Base-by-base conservation (phyloP, 495 filamentous ascomycete genomes). In the Immersiella caudata region DNA sequence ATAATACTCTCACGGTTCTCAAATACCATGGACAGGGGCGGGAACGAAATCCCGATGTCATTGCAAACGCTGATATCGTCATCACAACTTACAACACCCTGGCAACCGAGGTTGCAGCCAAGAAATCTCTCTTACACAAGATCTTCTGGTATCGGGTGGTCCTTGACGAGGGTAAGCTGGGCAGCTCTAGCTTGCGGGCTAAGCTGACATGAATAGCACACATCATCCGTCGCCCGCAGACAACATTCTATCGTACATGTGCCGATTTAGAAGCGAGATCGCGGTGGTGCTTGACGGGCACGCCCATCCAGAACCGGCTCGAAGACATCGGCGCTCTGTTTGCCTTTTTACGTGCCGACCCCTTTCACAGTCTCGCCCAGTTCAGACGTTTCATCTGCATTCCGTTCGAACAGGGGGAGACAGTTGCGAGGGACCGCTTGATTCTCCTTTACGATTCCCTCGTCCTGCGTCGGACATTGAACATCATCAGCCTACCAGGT, bases 231-330 rank as follows among this genome's bases (percentile, higher is more conserved):
- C 61, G 64, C 1, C 56, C 51, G 11, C 49, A 60, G 3, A 64
- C 65, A 1, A 56, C 14, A 7, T 67, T 76, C 56, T 72, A 58
- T 73, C 62, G 21, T 8, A 71, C 56, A 0, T 73, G 73, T n/a
- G 68, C 64, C 14, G 68, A 69, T 0, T 72, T 84, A 16, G 59
- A 72, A 20, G 69, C 81, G 0, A 66, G 70, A 9, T 64, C 66
- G 7, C 75, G 81, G 7, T 85, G 83, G 82, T 84, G 82, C 62
- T 62, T 84, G 12, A 83, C 79, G 0, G 83, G 81, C 4, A 85
- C 83, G 5, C 82, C 82, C 1, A 81, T 81, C 65, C 83, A 86
- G 55, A 86, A 87, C 64, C 74, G 69, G 1, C 70, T 87, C 2
- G 79, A 85, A 0, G 85, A 86, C 65, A 66, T 86, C 4, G 81